phyloP scores from a whole-genome alignment of 306 rosid species.

The Malus orientalis region DNA sequence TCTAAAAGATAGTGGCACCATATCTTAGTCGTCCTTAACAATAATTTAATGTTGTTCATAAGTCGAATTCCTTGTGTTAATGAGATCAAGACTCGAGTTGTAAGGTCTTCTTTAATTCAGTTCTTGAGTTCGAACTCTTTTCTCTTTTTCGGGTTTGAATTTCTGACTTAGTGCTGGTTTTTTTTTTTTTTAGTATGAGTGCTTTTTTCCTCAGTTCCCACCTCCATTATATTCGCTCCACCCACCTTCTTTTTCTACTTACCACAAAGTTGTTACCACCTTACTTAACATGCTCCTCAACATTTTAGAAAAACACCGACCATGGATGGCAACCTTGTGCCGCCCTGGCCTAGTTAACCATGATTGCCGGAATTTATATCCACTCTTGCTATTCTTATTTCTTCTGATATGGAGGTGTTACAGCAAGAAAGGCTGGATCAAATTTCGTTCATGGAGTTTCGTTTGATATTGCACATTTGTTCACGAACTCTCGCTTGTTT shows the following conservation, averaged over 20 bases:
- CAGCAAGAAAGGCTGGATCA: no score
- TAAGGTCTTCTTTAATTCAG: background rate
- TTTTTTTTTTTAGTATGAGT: background rate
- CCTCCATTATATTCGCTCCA: background rate
- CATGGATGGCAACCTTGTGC: no score
- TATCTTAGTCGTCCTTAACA: background rate
- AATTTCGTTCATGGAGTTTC: no score
- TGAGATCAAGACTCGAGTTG: background rate
- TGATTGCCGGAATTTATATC: no score
- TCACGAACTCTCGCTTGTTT: no score
- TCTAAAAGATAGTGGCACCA: conserved; percentile 1
- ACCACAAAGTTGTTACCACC: background rate
- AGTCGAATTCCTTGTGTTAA: background rate
- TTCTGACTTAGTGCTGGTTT: background rate
- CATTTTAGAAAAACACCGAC: background rate
- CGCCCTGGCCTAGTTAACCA: no score
- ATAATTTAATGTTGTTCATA: background rate
- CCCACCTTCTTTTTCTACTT: background rate
- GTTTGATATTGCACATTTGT: no score
- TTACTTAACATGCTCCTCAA: background rate
- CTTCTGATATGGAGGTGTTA: no score
- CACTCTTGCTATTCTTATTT: no score
- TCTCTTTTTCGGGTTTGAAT: background rate
- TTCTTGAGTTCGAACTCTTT: background rate
- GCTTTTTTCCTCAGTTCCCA: background rate